Evolutionary conservation across 257 asterid genomes (phyloP), one percentile per base, ranked within the genome.

Genomic region (Solanum pimpinellifolium): DNA sequence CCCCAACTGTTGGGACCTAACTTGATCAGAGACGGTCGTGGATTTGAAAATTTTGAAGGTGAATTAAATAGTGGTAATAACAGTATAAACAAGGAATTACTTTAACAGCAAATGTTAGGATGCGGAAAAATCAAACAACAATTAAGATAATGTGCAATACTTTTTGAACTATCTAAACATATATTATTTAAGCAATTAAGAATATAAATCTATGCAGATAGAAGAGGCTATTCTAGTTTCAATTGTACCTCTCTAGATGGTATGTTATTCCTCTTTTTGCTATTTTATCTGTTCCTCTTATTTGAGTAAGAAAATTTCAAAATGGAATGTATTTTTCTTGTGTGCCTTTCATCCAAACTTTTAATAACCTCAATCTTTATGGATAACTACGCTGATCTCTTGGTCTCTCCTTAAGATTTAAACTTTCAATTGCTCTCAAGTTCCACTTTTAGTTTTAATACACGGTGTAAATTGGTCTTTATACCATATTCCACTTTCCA

Each of bases 31-130:
- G 94, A 86, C 78, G 75, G 52, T 23, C 84, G 85, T 86, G 90
- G 47, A 47, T 44, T 49, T 47, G 87, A 92, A 89, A 90, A 66
- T 49, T 83, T 41, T 86, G 90, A 46, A 86, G 92, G 86, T 86
- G 90, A 83, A 77, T 80, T 85, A 42, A 88, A 86, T 85, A 88
- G 90, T 89, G 83, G 76, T 77, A 69, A 80, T 9, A 18, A 47
- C 65, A 47, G 68, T 47, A 80, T 80, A 29, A 49, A 80, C 85
- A 80, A 47, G 4, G 69, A 11, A 29, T 29, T 29, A 80, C 85
- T 10, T 47, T 0, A 29, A 80, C 69, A 49, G 47, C 18, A 29
- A 80, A 11, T 18, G 44, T 1, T 46, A 18, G 68, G 85, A 49
- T 80, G 42, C 69, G 18, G 68, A 80, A 80, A 47, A 47, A 16